phyloP scores from a whole-genome alignment of 169 alveolate species.

The Plasmodium cynomolgi region DNA sequence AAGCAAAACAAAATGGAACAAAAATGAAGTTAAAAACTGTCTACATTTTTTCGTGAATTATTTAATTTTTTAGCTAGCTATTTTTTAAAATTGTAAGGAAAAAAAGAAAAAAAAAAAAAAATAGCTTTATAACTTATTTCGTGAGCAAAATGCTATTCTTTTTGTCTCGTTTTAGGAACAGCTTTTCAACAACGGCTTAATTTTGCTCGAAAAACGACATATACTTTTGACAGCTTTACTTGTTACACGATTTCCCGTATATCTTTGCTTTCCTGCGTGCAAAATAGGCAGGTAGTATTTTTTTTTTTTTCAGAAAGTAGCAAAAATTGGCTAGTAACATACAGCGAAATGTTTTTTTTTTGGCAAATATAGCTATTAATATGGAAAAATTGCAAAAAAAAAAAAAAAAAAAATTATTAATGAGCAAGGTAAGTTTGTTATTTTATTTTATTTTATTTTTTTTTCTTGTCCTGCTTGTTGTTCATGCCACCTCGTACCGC shows the following conservation, averaged over 20 bases:
- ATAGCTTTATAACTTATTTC: background rate
- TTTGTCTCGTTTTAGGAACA: background rate
- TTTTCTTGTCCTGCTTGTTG: background rate
- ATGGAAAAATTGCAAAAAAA: background rate
- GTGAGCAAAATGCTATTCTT: background rate
- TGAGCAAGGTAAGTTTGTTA: background rate
- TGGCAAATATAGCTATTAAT: background rate
- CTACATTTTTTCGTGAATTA: background rate
- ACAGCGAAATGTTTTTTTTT: constrained; percentile 7
- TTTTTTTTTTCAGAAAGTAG: background rate
- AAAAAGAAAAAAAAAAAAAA: background rate
- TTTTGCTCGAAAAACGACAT: background rate
- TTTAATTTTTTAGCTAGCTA: background rate
- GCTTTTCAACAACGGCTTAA: background rate
- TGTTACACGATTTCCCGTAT: background rate
- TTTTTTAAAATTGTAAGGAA: background rate
- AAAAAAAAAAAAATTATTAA: background rate
- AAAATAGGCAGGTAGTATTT: background rate
- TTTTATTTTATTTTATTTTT: background rate
- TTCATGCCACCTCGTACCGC: background rate
- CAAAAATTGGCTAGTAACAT: background rate
- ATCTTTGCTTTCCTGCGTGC: background rate
- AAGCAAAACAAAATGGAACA: background rate
- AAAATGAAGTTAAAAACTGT: background rate
- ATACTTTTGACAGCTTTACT: background rate